These are phyloP conservation scores for Apophysomyces trapeziformis DNA, from an alignment of 371 early-diverging fungal genomes.

Conservation along the genomic window DNA sequence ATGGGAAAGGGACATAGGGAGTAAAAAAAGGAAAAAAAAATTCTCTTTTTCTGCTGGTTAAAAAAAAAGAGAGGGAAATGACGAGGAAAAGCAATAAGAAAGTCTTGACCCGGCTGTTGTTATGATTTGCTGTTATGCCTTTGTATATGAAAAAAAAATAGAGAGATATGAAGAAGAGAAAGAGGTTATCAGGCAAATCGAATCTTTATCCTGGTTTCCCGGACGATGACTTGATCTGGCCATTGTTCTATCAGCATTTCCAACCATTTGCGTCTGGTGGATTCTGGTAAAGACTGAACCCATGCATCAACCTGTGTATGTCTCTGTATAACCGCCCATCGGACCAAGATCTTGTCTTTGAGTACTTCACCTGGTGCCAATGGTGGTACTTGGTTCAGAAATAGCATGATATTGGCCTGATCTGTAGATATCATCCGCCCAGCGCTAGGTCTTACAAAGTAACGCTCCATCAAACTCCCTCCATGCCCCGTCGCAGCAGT, in stretches of 20 bases:
- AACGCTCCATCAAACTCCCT: conserved; percentile 31
- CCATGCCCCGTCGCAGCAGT: no score
- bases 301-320: conserved; percentile 40
- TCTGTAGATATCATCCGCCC: conserved; percentile 37
- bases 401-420: conserved; percentile 36
- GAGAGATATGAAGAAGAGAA: not conserved
- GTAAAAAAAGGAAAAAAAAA: not conserved
- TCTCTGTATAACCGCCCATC: conserved; percentile 49
- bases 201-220: conserved; percentile 47
- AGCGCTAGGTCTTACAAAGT: conserved; percentile 51
- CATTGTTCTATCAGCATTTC: conserved; percentile 50
- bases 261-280: conserved; percentile 45
- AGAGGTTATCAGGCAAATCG: conserved; percentile 27
- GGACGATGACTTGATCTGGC: conserved; percentile 49
- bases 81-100: not conserved
- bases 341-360: conserved; percentile 47
- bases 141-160: not conserved
- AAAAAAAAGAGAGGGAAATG: no score
- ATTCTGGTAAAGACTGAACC: conserved; percentile 33
- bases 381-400: conserved; percentile 44
- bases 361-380: conserved; percentile 21
- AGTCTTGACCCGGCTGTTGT: not conserved
- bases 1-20: not conserved
- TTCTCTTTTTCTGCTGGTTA: not conserved
- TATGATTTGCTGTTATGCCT: not conserved